Base-by-base conservation (phyloP, 164 flowering plant species). In the Piper betle region DNA sequence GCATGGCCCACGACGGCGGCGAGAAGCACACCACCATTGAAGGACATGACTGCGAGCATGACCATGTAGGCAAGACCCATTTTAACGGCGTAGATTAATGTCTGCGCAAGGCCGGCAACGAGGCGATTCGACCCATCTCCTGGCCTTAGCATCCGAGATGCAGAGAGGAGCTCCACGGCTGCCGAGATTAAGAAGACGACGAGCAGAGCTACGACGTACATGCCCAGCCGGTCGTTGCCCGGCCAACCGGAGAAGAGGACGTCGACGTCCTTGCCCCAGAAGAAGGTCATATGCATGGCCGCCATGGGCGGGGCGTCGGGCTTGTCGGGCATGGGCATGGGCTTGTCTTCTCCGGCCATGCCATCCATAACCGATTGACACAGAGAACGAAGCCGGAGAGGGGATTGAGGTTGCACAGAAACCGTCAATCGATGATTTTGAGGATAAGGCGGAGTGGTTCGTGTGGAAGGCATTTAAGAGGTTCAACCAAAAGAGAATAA, bases 31-130 rank as follows among this genome's bases (percentile, higher is more conserved):
- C 79, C 79, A 13, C 37, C 66, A 37, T 79, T 74, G 46, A 76
- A 74, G 66, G 82, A 79, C 75, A 74, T 66, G 54, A 79, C 69
- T n/a, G 86, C 76, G 54, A 82, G 73, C 68, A 82, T 80, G 33
- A 80, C 78, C 76, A 82, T 15, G 50, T 78, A 82, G 18, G 68
- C 67, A 6, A 79, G 53, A 41, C 78, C 82, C 17, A 71, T 64
- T 17, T 81, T 66, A 9, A 81, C 53, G 0, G 64, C 64, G 59
- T 74, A 72, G 41, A 75, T 6, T 11, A 67, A 50, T 5, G 76
- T 64, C 72, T 67, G 75, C 37, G 58, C 13, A 33, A 72, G 39
- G 41, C 78, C 71, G 2, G 66, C 64, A 1, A 18, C 39, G 11
- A 73, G 57, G 6, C 59, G 59, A 10, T 33, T 60, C 16, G 60